Base-by-base conservation (phyloP, 768 basidiomycete species). In the Leccinellum rugosiceps region DNA sequence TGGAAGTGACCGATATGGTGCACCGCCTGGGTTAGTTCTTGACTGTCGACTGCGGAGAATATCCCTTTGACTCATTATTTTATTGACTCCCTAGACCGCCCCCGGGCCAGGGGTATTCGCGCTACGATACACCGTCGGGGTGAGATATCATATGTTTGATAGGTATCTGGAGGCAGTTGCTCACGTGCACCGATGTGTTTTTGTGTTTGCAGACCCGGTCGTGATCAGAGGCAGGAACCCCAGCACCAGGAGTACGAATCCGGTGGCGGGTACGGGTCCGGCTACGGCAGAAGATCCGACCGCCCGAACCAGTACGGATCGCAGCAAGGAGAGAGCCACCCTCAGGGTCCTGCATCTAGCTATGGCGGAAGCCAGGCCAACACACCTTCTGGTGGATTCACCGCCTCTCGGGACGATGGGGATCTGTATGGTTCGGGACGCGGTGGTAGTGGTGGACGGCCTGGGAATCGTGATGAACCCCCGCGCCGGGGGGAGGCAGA, bases 301-400 rank as follows among this genome's bases (percentile, higher is more conserved):
- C 65, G 56, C 45, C 31, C 44, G 41, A 19, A 28, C 23, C 64
- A 63, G 31, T 66, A 68, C 15, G 50, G 50, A 10, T 7, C 41
- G 21, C 48, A 51, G 38, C 52, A 52, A 26, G 32, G 58, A 17
- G 62, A 58, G 13, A 58, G 53, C 31, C 58, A 57, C 11, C 3
- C 48, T 45, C 54, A 56, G 11, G 58, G 50, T 26, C 44, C 44
- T 44, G 30, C 50, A 5, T 1, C 56, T 35, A 59, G 56, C 9
- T 23, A 51, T 38, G 57, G 59, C 9, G 48, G 25, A 32, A 38
- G 34, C 19, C 35, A 54, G 47, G 60, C 55, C 0, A 59, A 58
- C 21, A 19, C 56, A 21, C 67, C 66, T 14, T 21, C 62, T 19
- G 66, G 66, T 3, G 67, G 57, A 19, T 67, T 69, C 4, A 23